A percentile compares a stretch with the other conserved stretches of the same genome.
Evolutionary conservation across 2,329 filamentous ascomycete species (phyloP).

Genomic region (Pyrenophora teres): DNA sequence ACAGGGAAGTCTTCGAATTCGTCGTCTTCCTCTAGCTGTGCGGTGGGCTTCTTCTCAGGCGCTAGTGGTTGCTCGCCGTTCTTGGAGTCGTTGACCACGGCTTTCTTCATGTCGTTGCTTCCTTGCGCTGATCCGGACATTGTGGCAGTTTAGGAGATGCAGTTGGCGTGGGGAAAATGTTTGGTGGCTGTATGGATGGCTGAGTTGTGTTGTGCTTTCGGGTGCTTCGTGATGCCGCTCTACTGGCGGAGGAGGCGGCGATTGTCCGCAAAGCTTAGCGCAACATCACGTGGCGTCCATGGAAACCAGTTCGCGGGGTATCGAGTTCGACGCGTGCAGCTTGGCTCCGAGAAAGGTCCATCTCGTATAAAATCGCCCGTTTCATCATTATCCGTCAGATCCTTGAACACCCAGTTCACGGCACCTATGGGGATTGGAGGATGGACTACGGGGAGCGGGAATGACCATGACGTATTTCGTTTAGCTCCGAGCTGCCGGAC

Average conservation of each 20-base stretch:
- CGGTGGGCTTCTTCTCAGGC: conserved; percentile 64
- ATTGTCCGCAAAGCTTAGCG: conserved; percentile 19
- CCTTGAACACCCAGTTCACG: neutral
- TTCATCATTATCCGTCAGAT: neutral
- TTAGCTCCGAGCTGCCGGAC: conserved; percentile 21
- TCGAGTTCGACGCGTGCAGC: conserved; percentile 1
- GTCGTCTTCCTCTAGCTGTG: conserved; percentile 91
- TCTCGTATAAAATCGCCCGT: neutral
- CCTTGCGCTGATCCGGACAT: conserved; percentile 56
- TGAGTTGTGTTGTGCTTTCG: conserved; percentile 5
- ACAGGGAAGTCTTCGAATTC: conserved; percentile 99
- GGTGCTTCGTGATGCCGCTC: conserved; percentile 25
- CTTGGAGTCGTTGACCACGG: conserved; percentile 42
- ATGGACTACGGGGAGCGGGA: conserved; percentile 1
- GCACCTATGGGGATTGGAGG: neutral
- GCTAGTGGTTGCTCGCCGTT: conserved; percentile 49
- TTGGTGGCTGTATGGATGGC: neutral
- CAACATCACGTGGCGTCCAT: conserved; percentile 23
- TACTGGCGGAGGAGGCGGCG: conserved; percentile 18
- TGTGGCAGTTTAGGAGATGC: conserved; percentile 4
- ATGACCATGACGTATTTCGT: conserved; percentile 23
- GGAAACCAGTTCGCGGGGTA: conserved; percentile 10
- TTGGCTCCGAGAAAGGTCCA: conserved; percentile 1
- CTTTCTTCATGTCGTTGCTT: conserved; percentile 48
- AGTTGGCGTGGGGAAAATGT: neutral